Evolutionary conservation across 1,139 yeast species (phyloP), one percentile per base, ranked within the genome.

Genomic region (Kurtzmaniella quercitrusa): DNA sequence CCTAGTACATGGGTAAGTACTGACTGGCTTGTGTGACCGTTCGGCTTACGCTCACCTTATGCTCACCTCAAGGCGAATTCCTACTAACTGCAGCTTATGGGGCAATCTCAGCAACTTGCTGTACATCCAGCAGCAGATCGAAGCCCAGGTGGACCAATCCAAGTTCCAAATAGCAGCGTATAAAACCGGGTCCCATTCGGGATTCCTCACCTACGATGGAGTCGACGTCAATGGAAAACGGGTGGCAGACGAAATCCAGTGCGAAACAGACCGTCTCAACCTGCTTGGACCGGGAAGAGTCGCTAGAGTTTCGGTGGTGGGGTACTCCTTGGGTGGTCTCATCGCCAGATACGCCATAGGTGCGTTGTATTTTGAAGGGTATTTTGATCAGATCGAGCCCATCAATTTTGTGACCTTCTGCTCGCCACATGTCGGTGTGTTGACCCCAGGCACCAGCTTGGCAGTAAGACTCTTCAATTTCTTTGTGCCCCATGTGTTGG

Each of bases 271-370:
- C 2, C 44, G 53, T 2, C 53, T 82, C 34, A 47, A 48, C 19
- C 44, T 44, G 2, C 52, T 51, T 3, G 44, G 19, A 2, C 56
- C 50, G 14, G 57, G 56, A 27, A 51, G 49, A 14, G 79, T 82
- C 10, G 66, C 70, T 12, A 79, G 79, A 53, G 66, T 88, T 46
- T 84, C 95, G 1, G 68, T 88, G 12, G 71, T 84, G 14, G 96
- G 96, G 2, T 89, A 87, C 60, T 86, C 95, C 0, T 65, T 89
- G 41, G 96, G 96, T 9, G 96, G 96, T 0, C 66, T 89, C 43
- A 82, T 87, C 43, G 72, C 87, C 1, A 68, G 96, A 29, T 88
- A 84, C 59, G 88, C 93, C 6, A 64, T 86, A 39, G 96, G 96
- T 0, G 63, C 85, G 16, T 66, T 89, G 41, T 68, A 77, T 51